Evolutionary conservation across 345 rosid genomes (phyloP), one percentile per base, ranked within the genome.

Genomic region (Eutrema japonicum): DNA sequence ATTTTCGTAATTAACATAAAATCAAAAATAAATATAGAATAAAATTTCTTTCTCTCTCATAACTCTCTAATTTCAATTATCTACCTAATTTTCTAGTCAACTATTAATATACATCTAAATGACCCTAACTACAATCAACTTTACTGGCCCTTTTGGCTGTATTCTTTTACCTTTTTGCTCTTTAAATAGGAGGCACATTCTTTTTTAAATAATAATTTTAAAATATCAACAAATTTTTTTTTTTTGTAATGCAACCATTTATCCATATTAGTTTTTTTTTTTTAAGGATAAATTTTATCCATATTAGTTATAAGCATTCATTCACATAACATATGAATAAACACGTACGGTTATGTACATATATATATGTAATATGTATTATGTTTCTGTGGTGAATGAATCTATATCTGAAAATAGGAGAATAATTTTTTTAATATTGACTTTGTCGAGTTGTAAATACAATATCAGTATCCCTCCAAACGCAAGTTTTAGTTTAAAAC

Each of bases 81-180:
- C n/a, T n/a, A n/a, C n/a, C n/a, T n/a, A n/a, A n/a, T n/a, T n/a
- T n/a, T n/a, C n/a, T n/a, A n/a, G n/a, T n/a, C n/a, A n/a, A n/a
- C n/a, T n/a, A n/a, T n/a, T n/a, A n/a, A n/a, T n/a, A n/a, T n/a
- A n/a, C n/a, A n/a, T n/a, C n/a, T n/a, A n/a, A n/a, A n/a, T n/a
- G n/a, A n/a, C n/a, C n/a, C n/a, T 13, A 52, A 33, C 26, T 1
- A 64, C 64, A 54, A 26, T 64, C 53, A 43, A 33, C 70, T 33
- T 73, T 50, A 73, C 65, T 55, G 42, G 55, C 71, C 65, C 14
- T 12, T 73, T 55, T 73, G 58, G 56, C 50, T 65, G 33, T 47
- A 47, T 56, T 53, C 43, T 11, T 6, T 64, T 72, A 42, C 38
- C 62, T 18, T 36, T 57, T 57, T 57, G 30, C 45, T 57, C n/a